Conservation (phyloP, 2,329 filamentous ascomycete species). For the Hymenoscyphus scutula region DNA sequence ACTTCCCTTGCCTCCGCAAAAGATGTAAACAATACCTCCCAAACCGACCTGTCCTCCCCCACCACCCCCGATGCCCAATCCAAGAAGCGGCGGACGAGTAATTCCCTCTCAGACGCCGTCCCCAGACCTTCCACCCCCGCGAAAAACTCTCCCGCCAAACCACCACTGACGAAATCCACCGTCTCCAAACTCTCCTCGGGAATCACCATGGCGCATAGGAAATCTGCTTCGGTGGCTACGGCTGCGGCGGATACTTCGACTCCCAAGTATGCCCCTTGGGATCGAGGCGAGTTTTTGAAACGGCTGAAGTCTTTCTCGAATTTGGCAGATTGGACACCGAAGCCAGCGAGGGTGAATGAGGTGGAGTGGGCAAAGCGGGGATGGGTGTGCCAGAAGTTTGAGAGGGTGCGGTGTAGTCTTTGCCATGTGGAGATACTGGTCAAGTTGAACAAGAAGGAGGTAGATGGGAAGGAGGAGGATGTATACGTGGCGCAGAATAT, state of each 20-base stretch:
- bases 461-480: constrained; percentile 53
- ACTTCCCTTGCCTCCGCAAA: constrained; percentile 41
- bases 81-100: constrained; percentile 35
- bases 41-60: constrained; percentile 34
- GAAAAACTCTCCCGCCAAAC: neutral
- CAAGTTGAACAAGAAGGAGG: constrained; percentile 64
- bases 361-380: constrained; percentile 93
- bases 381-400: constrained; percentile 81
- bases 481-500: constrained; percentile 60
- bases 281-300: constrained; percentile 76
- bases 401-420: constrained; percentile 80
- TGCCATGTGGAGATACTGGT: constrained; percentile 84
- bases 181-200: constrained; percentile 16
- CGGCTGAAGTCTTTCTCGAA: constrained; percentile 86
- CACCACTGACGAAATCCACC: constrained; percentile 7
- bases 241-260: constrained; percentile 27
- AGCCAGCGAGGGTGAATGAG: constrained; percentile 81
- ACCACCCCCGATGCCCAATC: constrained; percentile 21
- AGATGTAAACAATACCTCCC: constrained; percentile 39
- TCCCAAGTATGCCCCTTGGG: constrained; percentile 81
- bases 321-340: constrained; percentile 89
- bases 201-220: constrained; percentile 26
- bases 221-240: constrained; percentile 26
- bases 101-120: constrained; percentile 15
- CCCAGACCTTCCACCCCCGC: neutral